These are phyloP conservation scores for Astrocystis sublimbata DNA, from an alignment of 495 filamentous ascomycete species.

Conservation along the genomic window DNA sequence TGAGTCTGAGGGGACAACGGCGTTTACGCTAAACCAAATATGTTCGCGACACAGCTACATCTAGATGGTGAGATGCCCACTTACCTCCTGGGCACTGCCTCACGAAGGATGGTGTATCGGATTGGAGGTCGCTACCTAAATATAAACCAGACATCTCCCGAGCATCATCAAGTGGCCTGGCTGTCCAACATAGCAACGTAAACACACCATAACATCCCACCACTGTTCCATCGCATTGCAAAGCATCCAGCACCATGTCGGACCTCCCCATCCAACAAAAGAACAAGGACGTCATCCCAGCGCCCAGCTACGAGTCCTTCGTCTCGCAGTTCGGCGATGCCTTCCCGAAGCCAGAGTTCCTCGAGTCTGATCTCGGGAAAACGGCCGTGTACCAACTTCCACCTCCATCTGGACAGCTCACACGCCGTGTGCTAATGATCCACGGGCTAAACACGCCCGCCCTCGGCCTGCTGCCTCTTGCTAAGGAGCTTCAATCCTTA, in stretches of 20 bases:
- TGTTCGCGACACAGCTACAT: no score
- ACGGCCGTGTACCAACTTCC: conserved; percentile 4
- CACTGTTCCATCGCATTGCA: not conserved
- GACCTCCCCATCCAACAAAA: not conserved
- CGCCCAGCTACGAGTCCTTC: conserved; percentile 3
- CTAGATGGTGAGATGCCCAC: no score
- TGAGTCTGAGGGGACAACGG: no score
- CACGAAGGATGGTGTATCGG: no score
- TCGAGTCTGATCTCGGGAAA: conserved; percentile 6
- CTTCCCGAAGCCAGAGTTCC: conserved; percentile 4
- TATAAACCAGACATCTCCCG: not conserved
- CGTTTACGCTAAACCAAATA: no score
- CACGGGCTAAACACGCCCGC: conserved; percentile 34
- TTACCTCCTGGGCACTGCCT: no score
- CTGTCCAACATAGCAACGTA: not conserved
- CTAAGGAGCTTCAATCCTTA: conserved; percentile 8
- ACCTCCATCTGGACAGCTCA: not conserved
- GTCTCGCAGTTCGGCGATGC: not conserved
- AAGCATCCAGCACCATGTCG: conserved; percentile 1
- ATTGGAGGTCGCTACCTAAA: no score
- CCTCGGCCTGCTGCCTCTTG: conserved; percentile 30
- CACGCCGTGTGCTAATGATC: conserved; percentile 25
- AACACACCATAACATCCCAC: not conserved
- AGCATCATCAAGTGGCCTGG: not conserved
- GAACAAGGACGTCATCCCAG: not conserved